Evolutionary conservation across 352 stramenopile species (phyloP).

Genomic region (Globisporangium mamillatum): DNA sequence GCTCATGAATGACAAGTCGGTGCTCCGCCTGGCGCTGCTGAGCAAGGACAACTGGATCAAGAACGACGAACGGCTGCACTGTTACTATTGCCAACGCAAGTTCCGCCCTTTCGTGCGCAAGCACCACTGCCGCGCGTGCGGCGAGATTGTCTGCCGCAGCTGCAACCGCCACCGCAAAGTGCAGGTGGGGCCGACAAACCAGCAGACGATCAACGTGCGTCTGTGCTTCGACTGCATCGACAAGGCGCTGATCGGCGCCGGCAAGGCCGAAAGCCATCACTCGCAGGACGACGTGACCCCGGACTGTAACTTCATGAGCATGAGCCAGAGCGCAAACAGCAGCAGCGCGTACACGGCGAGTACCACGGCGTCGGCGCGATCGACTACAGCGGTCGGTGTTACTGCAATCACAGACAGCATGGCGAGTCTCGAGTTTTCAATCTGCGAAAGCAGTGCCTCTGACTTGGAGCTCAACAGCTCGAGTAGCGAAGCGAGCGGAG

Average conservation of each 20-base stretch:
- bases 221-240: conserved; percentile 83
- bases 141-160: conserved; percentile 72
- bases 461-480: conserved; percentile 29
- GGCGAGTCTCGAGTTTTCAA: conserved; percentile 31
- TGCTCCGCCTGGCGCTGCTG: conserved; percentile 42
- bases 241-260: conserved; percentile 45
- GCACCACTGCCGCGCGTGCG: conserved; percentile 79
- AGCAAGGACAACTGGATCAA: conserved; percentile 77
- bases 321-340: conserved; percentile 18
- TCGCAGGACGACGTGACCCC: conserved; percentile 13
- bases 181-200: conserved; percentile 27
- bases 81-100: conserved; percentile 76
- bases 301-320: conserved; percentile 17
- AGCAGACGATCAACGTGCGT: conserved; percentile 34
- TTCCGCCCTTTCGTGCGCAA: conserved; percentile 76
- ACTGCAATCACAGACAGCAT: conserved; percentile 2
- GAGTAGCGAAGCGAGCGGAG: conserved; percentile 35
- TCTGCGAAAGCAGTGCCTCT: conserved; percentile 20
- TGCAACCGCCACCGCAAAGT: conserved; percentile 70
- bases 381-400: neutral
- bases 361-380: conserved; percentile 25
- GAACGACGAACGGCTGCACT: conserved; percentile 60
- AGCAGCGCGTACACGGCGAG: conserved; percentile 37
- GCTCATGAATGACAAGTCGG: conserved; percentile 61
- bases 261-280: conserved; percentile 16